phyloP scores from a whole-genome alignment of 768 basidiomycete species.

The Leccinum olivaceopallidum region DNA sequence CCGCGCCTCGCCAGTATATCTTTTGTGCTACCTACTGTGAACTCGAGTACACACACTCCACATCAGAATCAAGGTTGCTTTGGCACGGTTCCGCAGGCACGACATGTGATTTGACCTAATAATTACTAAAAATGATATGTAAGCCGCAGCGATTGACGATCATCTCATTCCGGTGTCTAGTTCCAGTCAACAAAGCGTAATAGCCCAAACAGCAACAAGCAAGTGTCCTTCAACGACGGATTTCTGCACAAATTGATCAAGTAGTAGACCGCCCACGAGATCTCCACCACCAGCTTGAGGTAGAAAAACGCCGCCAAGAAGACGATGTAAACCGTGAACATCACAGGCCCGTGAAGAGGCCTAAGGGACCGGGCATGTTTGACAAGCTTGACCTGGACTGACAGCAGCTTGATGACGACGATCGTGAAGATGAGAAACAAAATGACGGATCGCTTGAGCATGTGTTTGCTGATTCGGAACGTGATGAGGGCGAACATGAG shows the following conservation, averaged over 20 bases:
- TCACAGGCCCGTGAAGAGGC: constrained; percentile 27
- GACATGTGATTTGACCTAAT: neutral
- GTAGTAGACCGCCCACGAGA: constrained; percentile 22
- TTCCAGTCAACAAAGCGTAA: constrained; percentile 33
- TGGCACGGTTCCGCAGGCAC: neutral
- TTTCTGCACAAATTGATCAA: constrained; percentile 29
- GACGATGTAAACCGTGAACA: constrained; percentile 23
- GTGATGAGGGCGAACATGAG: constrained; percentile 29
- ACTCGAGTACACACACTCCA: neutral
- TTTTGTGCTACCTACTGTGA: neutral
- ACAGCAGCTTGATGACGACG: constrained; percentile 31
- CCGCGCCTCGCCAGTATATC: neutral
- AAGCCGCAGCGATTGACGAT: neutral
- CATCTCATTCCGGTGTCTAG: constrained; percentile 12
- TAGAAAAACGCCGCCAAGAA: constrained; percentile 26
- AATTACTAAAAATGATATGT: neutral
- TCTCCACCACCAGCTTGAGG: constrained; percentile 27
- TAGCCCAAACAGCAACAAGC: constrained; percentile 21
- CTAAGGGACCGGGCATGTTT: constrained; percentile 28
- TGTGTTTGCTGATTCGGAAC: constrained; percentile 29
- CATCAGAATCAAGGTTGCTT: neutral
- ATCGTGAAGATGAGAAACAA: constrained; percentile 32
- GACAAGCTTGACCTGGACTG: constrained; percentile 32
- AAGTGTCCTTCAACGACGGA: constrained; percentile 27
- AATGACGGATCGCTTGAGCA: constrained; percentile 32